Base-by-base conservation (phyloP, 1,139 yeast species). In the Yamadazyma membranifaciens region DNA sequence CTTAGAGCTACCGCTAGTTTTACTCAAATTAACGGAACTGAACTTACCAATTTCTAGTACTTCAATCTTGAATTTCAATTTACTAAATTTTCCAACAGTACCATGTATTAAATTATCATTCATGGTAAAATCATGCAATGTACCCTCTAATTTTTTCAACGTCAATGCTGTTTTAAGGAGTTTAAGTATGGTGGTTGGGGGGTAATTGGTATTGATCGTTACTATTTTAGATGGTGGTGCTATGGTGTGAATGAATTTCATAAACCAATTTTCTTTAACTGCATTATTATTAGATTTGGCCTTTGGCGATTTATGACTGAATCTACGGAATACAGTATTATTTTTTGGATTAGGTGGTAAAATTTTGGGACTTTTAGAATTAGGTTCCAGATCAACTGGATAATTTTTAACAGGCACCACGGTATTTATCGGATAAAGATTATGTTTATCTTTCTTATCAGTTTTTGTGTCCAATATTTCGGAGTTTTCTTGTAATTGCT, bases 1-100 rank as follows among this genome's bases (percentile, higher is more conserved):
- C 58, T 76, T 80, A n/a, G 71, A 66, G n/a, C 85, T 78, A n/a
- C 92, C 92, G 49, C 77, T 79, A 31, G 73, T 63, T 58, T 79
- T 80, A 34, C 69, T 70, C 47, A 83, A 70, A 44, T 73, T 75
- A 39, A 83, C 64, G 31, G 75, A 71, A 34, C 86, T 77, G 9
- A 69, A 49, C 39, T 60, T 60, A 32, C 63, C 62, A 45, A 67
- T 58, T 42, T 65, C 73, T 36, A 71, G 61, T 16, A 75, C 65
- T 42, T 63, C 72, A 34, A 78, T 73, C 49, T 65, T 67, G 51
- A 78, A 78, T 47, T 63, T 68, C 48, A 78, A 60, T 45, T 73
- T 75, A 40, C 75, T 61, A 6, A 80, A 79, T 40, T 66, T 59
- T 1, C 79, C 70, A 14, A 77, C 66, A 7, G 63, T 57, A 3